phyloP scores from a whole-genome alignment of 805 yeast species.

The Kregervanrija delftensis region DNA sequence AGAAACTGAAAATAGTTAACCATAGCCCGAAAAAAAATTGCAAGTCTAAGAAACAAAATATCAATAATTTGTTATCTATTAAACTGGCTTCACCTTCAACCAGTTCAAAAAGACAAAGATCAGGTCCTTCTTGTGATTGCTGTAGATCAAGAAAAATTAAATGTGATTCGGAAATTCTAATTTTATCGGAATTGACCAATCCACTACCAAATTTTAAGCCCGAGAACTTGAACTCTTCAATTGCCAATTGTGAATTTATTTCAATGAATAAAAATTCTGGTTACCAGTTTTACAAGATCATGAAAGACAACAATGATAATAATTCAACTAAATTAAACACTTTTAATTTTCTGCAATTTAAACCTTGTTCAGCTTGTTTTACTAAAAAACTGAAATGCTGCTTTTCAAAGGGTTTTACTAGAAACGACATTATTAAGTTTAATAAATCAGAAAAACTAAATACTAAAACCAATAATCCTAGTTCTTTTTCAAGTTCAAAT shows the following conservation, averaged over 20 bases:
- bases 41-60: not conserved
- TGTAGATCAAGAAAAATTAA: slow-evolving; percentile 66
- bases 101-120: slow-evolving; percentile 45
- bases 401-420: slow-evolving; percentile 61
- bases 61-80: slow-evolving; percentile 11
- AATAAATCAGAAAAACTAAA: slow-evolving; percentile 25
- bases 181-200: slow-evolving; percentile 17
- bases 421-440: slow-evolving; percentile 45
- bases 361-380: slow-evolving; percentile 51
- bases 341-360: slow-evolving; percentile 36
- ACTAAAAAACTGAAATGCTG: slow-evolving; percentile 39
- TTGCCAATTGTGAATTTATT: slow-evolving; percentile 26
- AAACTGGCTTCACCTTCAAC: slow-evolving; percentile 28
- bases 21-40: not conserved
- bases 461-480: not conserved
- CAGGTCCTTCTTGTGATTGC: slow-evolving; percentile 70
- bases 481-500: not conserved
- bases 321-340: slow-evolving; percentile 13
- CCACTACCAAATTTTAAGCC: not conserved
- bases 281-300: slow-evolving; percentile 25
- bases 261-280: slow-evolving; percentile 13
- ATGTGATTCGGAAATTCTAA: slow-evolving; percentile 58
- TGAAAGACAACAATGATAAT: slow-evolving; percentile 12
- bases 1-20: not conserved
- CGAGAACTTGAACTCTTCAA: slow-evolving; percentile 13